Conservation (phyloP, 202 grass and related monocot species). For the Miscanthus sacchariflorus region DNA sequence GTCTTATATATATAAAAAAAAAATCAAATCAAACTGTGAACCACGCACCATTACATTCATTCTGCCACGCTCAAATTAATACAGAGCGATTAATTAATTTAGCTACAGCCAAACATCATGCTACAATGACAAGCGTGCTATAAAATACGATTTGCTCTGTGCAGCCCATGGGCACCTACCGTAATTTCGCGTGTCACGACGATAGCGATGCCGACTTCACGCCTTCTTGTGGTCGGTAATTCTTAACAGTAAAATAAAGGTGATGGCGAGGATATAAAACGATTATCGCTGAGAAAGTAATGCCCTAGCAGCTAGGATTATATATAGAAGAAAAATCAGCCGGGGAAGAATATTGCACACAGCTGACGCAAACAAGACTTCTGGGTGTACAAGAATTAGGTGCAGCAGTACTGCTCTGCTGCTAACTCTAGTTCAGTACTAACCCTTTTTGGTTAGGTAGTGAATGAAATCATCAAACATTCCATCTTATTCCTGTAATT, state of each 20-base stretch:
- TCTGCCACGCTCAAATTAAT: slow-evolving; percentile 18
- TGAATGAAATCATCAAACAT: slow-evolving; percentile 56
- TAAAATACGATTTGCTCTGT: slow-evolving; percentile 5
- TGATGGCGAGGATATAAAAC: slow-evolving; percentile 14
- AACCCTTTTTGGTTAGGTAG: slow-evolving; percentile 46
- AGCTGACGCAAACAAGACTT: slow-evolving; percentile 42
- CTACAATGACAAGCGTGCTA: slow-evolving; percentile 41
- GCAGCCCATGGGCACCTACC: slow-evolving; percentile 20
- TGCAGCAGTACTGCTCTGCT: slow-evolving; percentile 37
- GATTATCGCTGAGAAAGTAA: slow-evolving; percentile 47
- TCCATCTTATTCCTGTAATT: slow-evolving; percentile 33
- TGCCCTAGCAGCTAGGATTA: slow-evolving; percentile 18
- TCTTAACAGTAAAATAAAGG: slow-evolving; percentile 40
- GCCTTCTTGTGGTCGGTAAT: slow-evolving; percentile 46
- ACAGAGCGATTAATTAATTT: slow-evolving; percentile 30
- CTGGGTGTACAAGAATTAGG: slow-evolving; percentile 56
- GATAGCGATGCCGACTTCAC: slow-evolving; percentile 38
- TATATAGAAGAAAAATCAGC: slow-evolving; percentile 14
- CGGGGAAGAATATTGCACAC: slow-evolving; percentile 33
- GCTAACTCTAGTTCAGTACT: slow-evolving; percentile 36
- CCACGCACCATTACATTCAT: neutral
- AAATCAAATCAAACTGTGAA: too few relatives aligned
- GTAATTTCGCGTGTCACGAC: slow-evolving; percentile 25
- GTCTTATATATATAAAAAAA: too few relatives aligned
- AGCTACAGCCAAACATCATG: slow-evolving; percentile 31